Conservation (phyloP, 331 rosid genomes). For the Malus hybrid region DNA sequence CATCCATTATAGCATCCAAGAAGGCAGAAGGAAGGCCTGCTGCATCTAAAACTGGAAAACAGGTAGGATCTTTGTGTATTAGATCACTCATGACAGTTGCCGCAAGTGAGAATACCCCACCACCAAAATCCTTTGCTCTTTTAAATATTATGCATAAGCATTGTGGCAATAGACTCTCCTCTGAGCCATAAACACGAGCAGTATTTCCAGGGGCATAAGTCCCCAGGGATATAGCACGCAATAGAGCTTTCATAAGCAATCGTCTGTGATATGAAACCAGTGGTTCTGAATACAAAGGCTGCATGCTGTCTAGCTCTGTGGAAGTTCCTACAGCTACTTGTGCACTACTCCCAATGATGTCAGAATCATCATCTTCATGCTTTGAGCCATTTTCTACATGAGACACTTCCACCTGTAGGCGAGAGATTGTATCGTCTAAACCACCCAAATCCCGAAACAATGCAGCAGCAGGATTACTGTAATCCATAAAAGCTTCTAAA, state of each 20-base stretch:
- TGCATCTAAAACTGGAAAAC: constrained; percentile 78
- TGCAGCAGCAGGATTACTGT: constrained; percentile 93
- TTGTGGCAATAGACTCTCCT: constrained; percentile 78
- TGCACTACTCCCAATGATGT: constrained; percentile 36
- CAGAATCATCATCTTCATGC: constrained; percentile 50
- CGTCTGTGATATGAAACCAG: constrained; percentile 72
- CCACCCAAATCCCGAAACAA: constrained; percentile 98
- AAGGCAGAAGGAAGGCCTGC: constrained; percentile 94
- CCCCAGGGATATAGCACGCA: constrained; percentile 92
- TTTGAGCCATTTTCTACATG: constrained; percentile 68
- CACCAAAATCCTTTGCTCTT: constrained; percentile 92
- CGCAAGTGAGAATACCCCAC: constrained; percentile 94
- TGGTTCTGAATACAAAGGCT: constrained; percentile 75
- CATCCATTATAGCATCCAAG: constrained; percentile 91
- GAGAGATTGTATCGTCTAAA: constrained; percentile 87
- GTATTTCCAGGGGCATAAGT: constrained; percentile 94
- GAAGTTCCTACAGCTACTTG: constrained; percentile 45
- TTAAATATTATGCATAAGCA: constrained; percentile 77
- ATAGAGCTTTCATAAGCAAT: constrained; percentile 77
- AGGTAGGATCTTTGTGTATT: constrained; percentile 96
- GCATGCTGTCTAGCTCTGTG: constrained; percentile 52
- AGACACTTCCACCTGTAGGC: constrained; percentile 80
- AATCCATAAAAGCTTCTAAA: constrained; percentile 96
- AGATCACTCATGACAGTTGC: constrained; percentile 96
- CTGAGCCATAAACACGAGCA: constrained; percentile 73